Evolutionary conservation across 2,329 filamentous ascomycete species (phyloP).

Genomic region (Neopestalotiopsis clavispora): DNA sequence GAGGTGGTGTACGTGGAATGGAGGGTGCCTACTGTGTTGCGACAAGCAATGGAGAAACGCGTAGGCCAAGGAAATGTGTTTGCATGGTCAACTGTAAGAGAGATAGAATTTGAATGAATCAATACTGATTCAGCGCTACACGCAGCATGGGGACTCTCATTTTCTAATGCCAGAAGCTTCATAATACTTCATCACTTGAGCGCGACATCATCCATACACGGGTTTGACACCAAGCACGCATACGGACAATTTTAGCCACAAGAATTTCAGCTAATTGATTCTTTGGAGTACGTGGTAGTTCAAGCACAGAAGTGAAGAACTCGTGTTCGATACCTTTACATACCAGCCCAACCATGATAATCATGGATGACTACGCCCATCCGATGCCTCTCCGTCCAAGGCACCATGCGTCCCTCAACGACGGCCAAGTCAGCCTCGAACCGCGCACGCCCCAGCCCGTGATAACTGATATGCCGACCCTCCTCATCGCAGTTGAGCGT

Average conservation of each 20-base stretch:
- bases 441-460: background rate
- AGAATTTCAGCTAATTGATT: too few relatives aligned
- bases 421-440: background rate
- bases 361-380: background rate
- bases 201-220: too few relatives aligned
- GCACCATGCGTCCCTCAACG: background rate
- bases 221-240: too few relatives aligned
- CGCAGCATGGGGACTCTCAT: too few relatives aligned
- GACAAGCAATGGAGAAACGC: background rate
- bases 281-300: too few relatives aligned
- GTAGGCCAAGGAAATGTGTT: background rate
- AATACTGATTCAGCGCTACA: too few relatives aligned
- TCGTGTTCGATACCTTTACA: background rate
- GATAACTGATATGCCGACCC: background rate
- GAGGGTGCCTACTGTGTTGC: background rate
- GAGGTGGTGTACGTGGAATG: too few relatives aligned
- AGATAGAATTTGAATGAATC: background rate
- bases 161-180: too few relatives aligned
- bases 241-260: too few relatives aligned
- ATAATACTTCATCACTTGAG: too few relatives aligned
- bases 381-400: background rate
- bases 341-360: background rate
- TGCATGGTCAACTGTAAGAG: background rate
- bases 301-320: background rate
- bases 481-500: background rate